Percentiles rank a stretch among this genome's conserved stretches.
Conservation (phyloP, 371 early-diverging fungal species). For the Paraphysoderma sedebokerense region DNA sequence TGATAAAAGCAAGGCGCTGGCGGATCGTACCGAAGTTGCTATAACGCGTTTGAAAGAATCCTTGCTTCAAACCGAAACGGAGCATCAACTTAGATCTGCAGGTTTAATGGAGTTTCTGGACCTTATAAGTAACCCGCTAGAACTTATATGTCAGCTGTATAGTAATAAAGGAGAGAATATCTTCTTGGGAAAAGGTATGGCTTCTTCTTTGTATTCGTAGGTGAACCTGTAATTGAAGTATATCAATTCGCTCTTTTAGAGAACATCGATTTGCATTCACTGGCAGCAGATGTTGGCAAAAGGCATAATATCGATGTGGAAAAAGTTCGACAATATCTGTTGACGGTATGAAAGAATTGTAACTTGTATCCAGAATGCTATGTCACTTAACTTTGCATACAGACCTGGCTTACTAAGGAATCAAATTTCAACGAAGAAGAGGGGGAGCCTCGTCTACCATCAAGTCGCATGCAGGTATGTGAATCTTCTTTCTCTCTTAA, state of each 20-base stretch:
- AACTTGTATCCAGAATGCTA: no score
- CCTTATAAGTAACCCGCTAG: neutral
- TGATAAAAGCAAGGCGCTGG: neutral
- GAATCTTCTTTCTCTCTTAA: no score
- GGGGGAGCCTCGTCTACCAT: no score
- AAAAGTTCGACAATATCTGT: no score
- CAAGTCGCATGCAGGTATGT: no score
- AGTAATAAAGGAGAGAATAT: neutral
- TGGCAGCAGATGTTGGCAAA: no score
- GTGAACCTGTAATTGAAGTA: constrained; percentile 9
- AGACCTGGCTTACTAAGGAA: no score
- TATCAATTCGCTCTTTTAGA: constrained; percentile 10
- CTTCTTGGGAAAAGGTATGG: constrained; percentile 6
- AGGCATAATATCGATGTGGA: no score
- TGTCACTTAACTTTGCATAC: no score
- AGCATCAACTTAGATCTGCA: neutral
- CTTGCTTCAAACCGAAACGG: neutral
- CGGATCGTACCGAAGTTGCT: neutral
- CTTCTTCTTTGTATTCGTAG: constrained; percentile 6
- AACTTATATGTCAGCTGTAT: neutral
- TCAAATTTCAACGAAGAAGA: no score
- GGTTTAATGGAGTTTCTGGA: neutral
- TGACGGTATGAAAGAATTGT: no score
- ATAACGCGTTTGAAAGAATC: neutral
- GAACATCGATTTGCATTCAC: no score